Evolutionary conservation across 306 rosid species (phyloP).

Genomic region (Adenanthera pavonina): DNA sequence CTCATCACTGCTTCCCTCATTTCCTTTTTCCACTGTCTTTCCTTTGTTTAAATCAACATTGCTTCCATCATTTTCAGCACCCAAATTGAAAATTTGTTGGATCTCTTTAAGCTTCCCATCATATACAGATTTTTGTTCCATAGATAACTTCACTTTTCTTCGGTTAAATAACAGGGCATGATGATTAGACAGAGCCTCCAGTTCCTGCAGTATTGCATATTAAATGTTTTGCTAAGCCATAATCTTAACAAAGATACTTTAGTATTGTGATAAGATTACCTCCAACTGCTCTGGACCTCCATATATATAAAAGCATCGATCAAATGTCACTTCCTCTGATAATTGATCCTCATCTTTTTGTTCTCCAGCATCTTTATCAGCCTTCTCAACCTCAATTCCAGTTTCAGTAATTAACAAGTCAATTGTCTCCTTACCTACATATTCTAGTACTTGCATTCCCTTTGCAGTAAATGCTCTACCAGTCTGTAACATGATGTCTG

Average conservation of each 20-base stretch:
- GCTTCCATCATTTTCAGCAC: slow-evolving; percentile 68
- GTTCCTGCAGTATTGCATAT: slow-evolving; percentile 66
- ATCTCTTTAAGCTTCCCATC: slow-evolving; percentile 92
- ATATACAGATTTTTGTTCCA: slow-evolving; percentile 71
- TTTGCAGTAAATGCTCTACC: slow-evolving; percentile 94
- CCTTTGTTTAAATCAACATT: slow-evolving; percentile 70
- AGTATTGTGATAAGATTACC: slow-evolving; percentile 59
- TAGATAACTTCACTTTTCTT: slow-evolving; percentile 79
- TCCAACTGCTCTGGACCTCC: slow-evolving; percentile 99
- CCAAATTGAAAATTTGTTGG: slow-evolving; percentile 81
- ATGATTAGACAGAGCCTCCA: slow-evolving; percentile 92
- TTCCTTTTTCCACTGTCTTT: slow-evolving; percentile 68
- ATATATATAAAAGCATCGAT: slow-evolving; percentile 96
- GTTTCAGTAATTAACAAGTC: slow-evolving; percentile 90
- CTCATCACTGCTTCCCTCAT: slow-evolving; percentile 74
- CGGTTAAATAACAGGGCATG: slow-evolving; percentile 82
- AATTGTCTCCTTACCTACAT: slow-evolving; percentile 93
- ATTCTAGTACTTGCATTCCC: slow-evolving; percentile 98
- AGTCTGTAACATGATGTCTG: slow-evolving; percentile 57
- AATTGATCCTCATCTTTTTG: slow-evolving; percentile 67
- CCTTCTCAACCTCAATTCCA: slow-evolving; percentile 87
- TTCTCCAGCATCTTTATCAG: slow-evolving; percentile 48
- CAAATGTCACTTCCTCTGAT: slow-evolving; percentile 88
- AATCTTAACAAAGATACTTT: slow-evolving; percentile 8
- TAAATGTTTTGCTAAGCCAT: slow-evolving; percentile 33